Evolutionary conservation across 495 filamentous ascomycete species (phyloP), one percentile per base, ranked within the genome.

Genomic region (Penicillium paxilli): DNA sequence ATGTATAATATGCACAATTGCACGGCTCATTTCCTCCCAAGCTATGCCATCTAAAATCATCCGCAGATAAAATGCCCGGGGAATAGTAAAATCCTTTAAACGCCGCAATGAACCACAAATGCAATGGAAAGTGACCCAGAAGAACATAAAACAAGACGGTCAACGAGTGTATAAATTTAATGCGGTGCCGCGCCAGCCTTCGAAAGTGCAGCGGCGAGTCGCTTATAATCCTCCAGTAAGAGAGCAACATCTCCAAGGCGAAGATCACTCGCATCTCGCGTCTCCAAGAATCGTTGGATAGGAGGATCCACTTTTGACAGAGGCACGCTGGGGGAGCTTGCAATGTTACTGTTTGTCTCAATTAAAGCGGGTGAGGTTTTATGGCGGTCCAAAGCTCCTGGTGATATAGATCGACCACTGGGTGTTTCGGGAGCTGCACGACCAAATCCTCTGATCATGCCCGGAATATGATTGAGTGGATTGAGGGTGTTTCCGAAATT

Each of bases 201-300:
- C 10, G 54, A 55, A 6, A 78, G 45, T 9, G 55, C 58, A 32
- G 67, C 57, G 4, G 89, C 90, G 11, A 99, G 72, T 44, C 92
- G 76, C 56, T 92, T 86, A 67, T 98, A 99, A 70, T 97, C 94
- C 59, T 83, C 83, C 47, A 99, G 71, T 54, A 99, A 64, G 51
- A 89, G 85, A 33, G 89, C 72, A 35, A 97, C 86, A 62, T 99
- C 94, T 17, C 86, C 85, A 42, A 98, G 69, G 49, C 79, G 87
- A 40, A 99, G 70, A 49, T 98, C 92, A 6, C 81, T 81, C 7
- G 86, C 87, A 68, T 89, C 85, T 62, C 88, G 79, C 30, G 87
- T 69, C 46, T 93, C 89, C 67, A 97, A 79, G 70, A 97, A 97
- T 45, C 88, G 81, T 67, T 86, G 80, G 54, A 87, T 85, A 0